A percentile compares a stretch with the other conserved stretches of the same genome.
Conservation (phyloP, 2,329 filamentous ascomycete genomes). For the Claviceps sp. region DNA sequence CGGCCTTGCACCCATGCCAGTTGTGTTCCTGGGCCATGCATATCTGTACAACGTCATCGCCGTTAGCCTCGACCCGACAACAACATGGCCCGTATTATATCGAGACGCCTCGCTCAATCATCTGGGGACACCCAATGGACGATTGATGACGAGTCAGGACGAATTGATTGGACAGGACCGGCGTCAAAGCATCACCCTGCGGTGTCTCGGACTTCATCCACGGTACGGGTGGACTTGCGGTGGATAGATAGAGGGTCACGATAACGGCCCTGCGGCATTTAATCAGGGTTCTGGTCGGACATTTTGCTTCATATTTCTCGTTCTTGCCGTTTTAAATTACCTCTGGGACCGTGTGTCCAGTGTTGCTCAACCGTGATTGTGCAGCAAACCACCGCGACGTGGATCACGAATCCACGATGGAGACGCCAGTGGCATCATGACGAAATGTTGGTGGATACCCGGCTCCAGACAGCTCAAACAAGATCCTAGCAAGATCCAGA, state of each 20-base stretch:
- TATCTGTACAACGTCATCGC: background rate
- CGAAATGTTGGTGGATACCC: conserved; percentile 6
- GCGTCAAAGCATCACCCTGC: conserved; percentile 2
- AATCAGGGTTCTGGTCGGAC: conserved; percentile 12
- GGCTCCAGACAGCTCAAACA: background rate
- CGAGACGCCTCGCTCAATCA: background rate
- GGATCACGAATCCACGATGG: conserved; percentile 1
- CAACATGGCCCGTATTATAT: background rate
- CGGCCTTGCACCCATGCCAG: background rate
- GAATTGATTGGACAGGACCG: background rate
- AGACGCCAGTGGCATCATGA: conserved; percentile 3
- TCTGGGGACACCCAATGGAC: background rate
- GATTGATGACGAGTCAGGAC: conserved; percentile 1
- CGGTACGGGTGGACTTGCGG: conserved; percentile 11
- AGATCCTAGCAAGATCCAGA: conserved; percentile 7
- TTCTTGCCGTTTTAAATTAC: conserved; percentile 4
- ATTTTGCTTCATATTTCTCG: background rate
- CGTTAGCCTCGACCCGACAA: background rate
- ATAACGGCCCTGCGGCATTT: conserved; percentile 19
- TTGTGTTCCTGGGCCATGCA: background rate
- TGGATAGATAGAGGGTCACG: conserved; percentile 10
- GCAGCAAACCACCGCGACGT: conserved; percentile 3
- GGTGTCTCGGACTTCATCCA: conserved; percentile 3
- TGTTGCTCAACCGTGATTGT: conserved; percentile 1
- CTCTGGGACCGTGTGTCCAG: conserved; percentile 15